Conservation (phyloP, 169 alveolate species). For the Neospora caninum region DNA sequence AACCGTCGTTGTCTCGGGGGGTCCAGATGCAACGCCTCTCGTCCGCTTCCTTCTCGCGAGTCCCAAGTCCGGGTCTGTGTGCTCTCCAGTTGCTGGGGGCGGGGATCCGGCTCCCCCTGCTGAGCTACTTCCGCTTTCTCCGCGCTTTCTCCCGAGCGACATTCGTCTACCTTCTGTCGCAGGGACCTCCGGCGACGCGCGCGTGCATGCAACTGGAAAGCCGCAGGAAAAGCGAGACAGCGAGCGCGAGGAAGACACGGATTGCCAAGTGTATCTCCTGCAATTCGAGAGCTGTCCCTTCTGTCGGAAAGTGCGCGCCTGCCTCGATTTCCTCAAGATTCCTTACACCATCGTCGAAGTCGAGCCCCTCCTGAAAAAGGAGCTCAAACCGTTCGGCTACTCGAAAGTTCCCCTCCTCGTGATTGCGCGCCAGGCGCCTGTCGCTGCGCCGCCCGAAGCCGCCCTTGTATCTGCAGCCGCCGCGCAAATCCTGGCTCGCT, state of each 20-base stretch:
- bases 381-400: constrained; percentile 26
- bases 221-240: not conserved
- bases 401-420: constrained; percentile 31
- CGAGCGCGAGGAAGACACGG: no score
- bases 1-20: not conserved
- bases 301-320: constrained; percentile 48
- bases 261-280: not conserved
- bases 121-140: not conserved
- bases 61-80: not conserved
- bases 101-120: not conserved
- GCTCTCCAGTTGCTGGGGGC: not conserved
- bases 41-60: not conserved
- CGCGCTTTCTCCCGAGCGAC: not conserved
- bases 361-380: constrained; percentile 39
- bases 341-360: constrained; percentile 55
- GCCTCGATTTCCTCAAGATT: constrained; percentile 33
- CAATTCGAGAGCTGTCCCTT: constrained; percentile 62
- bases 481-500: not conserved
- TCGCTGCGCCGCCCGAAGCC: not conserved
- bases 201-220: not conserved
- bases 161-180: not conserved
- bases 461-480: not conserved
- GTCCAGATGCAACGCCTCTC: not conserved
- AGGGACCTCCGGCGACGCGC: not conserved
- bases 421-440: not conserved